phyloP scores from a whole-genome alignment of 2,329 filamentous ascomycete genomes.

The Trichophyton benhamiae region DNA sequence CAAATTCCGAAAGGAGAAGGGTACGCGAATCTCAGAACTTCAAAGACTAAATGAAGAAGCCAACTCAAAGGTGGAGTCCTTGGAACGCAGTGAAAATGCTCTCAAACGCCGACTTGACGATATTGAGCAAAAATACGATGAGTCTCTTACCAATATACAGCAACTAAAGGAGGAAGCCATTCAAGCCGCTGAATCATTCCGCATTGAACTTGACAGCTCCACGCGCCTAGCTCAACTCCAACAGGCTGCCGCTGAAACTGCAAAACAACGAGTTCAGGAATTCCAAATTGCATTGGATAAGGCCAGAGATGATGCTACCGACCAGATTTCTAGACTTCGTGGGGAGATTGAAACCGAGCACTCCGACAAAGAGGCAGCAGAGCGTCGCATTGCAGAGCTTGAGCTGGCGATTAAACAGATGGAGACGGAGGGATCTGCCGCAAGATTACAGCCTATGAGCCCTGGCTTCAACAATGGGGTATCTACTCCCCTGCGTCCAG shows the following conservation, averaged over 20 bases:
- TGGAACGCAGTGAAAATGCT: slow-evolving; percentile 67
- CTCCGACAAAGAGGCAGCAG: slow-evolving; percentile 48
- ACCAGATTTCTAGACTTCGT: slow-evolving; percentile 42
- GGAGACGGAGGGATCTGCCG: slow-evolving; percentile 39
- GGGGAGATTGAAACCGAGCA: slow-evolving; percentile 46
- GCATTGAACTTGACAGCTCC: slow-evolving; percentile 70
- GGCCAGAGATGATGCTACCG: slow-evolving; percentile 49
- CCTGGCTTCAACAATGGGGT: slow-evolving; percentile 42
- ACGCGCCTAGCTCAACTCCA: slow-evolving; percentile 66
- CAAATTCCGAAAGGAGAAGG: slow-evolving; percentile 91
- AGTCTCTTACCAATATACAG: slow-evolving; percentile 68
- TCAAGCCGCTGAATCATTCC: slow-evolving; percentile 72
- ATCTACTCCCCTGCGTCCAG: slow-evolving; percentile 39
- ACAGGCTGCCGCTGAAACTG: slow-evolving; percentile 46
- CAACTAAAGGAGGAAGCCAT: slow-evolving; percentile 73
- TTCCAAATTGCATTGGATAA: slow-evolving; percentile 46
- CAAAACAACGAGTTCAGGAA: slow-evolving; percentile 48
- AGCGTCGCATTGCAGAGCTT: slow-evolving; percentile 51
- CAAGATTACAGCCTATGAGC: slow-evolving; percentile 38
- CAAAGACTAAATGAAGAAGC: slow-evolving; percentile 82
- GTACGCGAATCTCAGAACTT: slow-evolving; percentile 72
- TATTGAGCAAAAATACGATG: slow-evolving; percentile 74
- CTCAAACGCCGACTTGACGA: slow-evolving; percentile 72
- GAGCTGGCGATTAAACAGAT: slow-evolving; percentile 51
- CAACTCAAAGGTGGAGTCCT: slow-evolving; percentile 59